Evolutionary conservation across 2,329 filamentous ascomycete species (phyloP), one percentile per base, ranked within the genome.

Genomic region (Pseudogymnoascus destructans): DNA sequence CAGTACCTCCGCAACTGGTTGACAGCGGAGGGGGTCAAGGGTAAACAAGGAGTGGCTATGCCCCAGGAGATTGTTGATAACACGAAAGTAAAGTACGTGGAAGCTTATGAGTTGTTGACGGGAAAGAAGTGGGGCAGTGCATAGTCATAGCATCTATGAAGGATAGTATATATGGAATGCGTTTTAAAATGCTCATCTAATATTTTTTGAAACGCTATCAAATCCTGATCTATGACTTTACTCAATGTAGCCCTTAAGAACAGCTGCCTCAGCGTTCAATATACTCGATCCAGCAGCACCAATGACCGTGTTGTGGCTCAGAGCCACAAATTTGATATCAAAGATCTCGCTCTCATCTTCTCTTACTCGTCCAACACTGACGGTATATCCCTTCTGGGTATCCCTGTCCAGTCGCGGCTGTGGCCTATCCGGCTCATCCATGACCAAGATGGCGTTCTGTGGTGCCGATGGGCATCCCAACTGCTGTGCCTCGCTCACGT

Each of bases 251-350:
- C 91, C 92, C 76, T 95, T 95, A 64, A 96, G 80, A 9, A 95
- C 84, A 21, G 90, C 89, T 25, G 90, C 89, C 72, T 96, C 92
- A 25, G 91, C 90, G 68, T 97, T 97, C 66, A 97, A 73, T 73
- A 97, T 95, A 30, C 89, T 95, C 1, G 89, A 95, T 9, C 93
- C 93, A n/a, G 92, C 91, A 30, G 93, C 93, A 64, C 92, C 92
- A 70, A 98, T 92, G 59, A 98, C 87, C 61, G 92, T 87, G 68
- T 88, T 88, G 68, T 97, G 93, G 69, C 89, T 95, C 65, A 97
- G 75, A 21, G 90, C 89, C 62, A 93, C 91, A 72, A 97, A 97
- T 71, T 95, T 91, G 70, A 97, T 80, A 69, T 97, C 93, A 67
- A 96, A 96, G 64, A 95, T 86, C 17, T 88, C 89, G 62, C 85